Conservation (phyloP, 306 rosid genomes). For the Pyrus pyrifolia region DNA sequence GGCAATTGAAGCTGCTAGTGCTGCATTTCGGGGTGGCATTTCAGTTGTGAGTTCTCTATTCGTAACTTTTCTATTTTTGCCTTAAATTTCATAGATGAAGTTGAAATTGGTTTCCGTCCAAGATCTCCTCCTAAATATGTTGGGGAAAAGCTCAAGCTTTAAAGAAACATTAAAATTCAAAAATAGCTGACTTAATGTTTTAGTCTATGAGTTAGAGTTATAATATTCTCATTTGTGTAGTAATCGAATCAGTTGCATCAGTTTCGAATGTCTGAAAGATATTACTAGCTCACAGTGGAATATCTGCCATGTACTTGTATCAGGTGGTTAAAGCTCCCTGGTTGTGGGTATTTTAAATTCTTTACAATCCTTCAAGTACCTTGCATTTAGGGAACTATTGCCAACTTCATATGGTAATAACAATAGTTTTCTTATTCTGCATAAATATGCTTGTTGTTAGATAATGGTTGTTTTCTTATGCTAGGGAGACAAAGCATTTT, state of each 20-base stretch:
- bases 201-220: background rate
- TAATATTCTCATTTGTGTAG: background rate
- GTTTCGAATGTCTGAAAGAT: background rate
- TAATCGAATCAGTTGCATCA: slow-evolving; percentile 6
- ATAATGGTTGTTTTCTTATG: background rate
- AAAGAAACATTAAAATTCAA: background rate
- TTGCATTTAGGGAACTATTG: background rate
- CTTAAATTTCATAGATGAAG: background rate
- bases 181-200: background rate
- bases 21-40: slow-evolving; percentile 78
- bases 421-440: background rate
- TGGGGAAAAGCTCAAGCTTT: background rate
- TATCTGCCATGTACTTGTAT: background rate
- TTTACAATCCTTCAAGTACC: background rate
- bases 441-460: background rate
- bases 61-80: too few relatives aligned
- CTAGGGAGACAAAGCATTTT: background rate
- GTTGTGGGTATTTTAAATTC: background rate
- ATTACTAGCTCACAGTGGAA: background rate
- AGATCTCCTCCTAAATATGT: background rate
- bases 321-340: slow-evolving; percentile 6
- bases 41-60: slow-evolving; percentile 61
- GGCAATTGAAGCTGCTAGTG: slow-evolving; percentile 78
- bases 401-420: background rate
- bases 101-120: background rate